These are phyloP conservation scores for Neonectria sp. DNA, from an alignment of 2,329 filamentous ascomycete species.

Conservation along the genomic window DNA sequence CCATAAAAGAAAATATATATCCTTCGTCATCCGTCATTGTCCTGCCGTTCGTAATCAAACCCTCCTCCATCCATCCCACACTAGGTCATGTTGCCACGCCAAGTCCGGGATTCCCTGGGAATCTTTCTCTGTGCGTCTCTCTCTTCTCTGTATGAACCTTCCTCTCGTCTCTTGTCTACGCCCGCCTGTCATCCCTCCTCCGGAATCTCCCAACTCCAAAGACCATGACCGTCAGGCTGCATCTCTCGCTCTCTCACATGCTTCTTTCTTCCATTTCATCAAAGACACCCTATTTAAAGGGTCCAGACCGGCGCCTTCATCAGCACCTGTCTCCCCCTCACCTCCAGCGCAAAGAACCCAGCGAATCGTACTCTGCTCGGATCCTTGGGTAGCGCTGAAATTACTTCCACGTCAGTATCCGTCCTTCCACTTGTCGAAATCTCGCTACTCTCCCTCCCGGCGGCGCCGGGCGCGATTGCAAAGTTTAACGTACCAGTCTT, in stretches of 20 bases:
- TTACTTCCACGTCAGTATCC: constrained; percentile 58
- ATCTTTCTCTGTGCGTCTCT: constrained; percentile 6
- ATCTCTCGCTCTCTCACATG: constrained; percentile 13
- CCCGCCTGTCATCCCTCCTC: constrained; percentile 10
- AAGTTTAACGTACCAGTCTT: constrained; percentile 63
- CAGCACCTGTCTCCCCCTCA: constrained; percentile 81
- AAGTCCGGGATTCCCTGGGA: constrained; percentile 17
- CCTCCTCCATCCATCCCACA: constrained; percentile 27
- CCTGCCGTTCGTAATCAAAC: constrained; percentile 32
- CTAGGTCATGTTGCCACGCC: constrained; percentile 31
- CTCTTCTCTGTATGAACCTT: background rate
- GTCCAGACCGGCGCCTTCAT: constrained; percentile 83
- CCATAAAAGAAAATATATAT: constrained; percentile 37
- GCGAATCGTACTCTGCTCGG: constrained; percentile 78
- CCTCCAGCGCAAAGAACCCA: constrained; percentile 82
- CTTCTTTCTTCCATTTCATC: constrained; percentile 7
- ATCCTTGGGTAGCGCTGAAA: constrained; percentile 61
- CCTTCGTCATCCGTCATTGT: constrained; percentile 38
- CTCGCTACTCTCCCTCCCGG: constrained; percentile 43
- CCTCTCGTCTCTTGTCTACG: constrained; percentile 12
- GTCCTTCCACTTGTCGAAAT: constrained; percentile 47
- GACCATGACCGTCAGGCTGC: constrained; percentile 13
- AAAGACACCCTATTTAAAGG: constrained; percentile 47
- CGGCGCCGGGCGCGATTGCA: constrained; percentile 33
- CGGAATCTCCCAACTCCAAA: constrained; percentile 26